phyloP scores from a whole-genome alignment of 2,329 filamentous ascomycete genomes.

The Tothia fuscella region DNA sequence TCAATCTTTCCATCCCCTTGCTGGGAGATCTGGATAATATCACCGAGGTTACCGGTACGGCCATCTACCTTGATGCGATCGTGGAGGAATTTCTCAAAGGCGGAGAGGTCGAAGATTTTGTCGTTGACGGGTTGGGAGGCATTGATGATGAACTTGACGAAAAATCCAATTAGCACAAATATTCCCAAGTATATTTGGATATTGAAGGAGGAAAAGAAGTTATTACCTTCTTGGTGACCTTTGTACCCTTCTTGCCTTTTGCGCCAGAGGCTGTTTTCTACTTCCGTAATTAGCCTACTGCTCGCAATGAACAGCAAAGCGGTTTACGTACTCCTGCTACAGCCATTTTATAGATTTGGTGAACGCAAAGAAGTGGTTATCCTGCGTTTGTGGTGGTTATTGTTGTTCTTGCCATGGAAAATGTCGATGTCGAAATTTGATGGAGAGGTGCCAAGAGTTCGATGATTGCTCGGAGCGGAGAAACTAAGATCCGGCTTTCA shows the following conservation, averaged over 20 bases:
- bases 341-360: conserved; percentile 24
- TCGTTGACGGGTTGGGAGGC: conserved; percentile 94
- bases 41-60: conserved; percentile 95
- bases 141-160: conserved; percentile 88
- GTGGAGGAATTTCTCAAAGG: conserved; percentile 99
- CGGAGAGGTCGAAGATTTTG: conserved; percentile 99
- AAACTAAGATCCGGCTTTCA: background rate
- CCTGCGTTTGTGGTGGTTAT: conserved; percentile 51
- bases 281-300: conserved; percentile 85
- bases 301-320: conserved; percentile 87
- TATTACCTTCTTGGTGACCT: conserved; percentile 75
- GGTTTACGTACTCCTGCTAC: conserved; percentile 78
- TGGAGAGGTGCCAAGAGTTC: too few relatives aligned
- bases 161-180: conserved; percentile 9
- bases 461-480: background rate
- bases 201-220: conserved; percentile 7
- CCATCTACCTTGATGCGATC: conserved; percentile 99
- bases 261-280: conserved; percentile 32
- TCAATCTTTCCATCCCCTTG: conserved; percentile 94
- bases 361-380: conserved; percentile 79
- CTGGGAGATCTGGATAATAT: conserved; percentile 81
- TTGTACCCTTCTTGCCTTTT: conserved; percentile 42
- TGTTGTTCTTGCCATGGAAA: background rate
- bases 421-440: background rate
- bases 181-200: too few relatives aligned